Evolutionary conservation across 1,284 basidiomycete genomes (phyloP), one percentile per base, ranked within the genome.

Genomic region (Cutaneotrichosporon cavernicola): DNA sequence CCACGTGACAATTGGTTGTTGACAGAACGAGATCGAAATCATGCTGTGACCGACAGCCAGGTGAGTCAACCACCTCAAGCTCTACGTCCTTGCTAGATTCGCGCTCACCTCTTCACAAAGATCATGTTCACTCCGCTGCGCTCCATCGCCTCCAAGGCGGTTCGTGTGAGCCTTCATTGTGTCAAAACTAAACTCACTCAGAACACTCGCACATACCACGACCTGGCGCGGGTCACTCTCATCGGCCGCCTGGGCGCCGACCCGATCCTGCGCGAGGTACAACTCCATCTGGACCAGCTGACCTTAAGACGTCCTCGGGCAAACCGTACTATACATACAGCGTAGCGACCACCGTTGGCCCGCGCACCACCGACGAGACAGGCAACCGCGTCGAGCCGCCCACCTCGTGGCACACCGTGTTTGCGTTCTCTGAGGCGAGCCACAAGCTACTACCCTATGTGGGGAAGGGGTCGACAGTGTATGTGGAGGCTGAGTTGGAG

Each of bases 351-450:
- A 50, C 58, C 18, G 60, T 65, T 16, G 74, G 72, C 10, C 31
- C 66, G 16, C 60, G 62, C 18, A 52, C 60, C 0, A 62, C 56
- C 21, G 69, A 72, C 32, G 73, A 65, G 53, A 22, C 62, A 3
- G 73, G 72, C 53, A 63, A 68, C 51, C 62, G 51, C 22, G 56
- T 67, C 38, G 64, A 58, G 13, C 71, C 71, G 6, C 69, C 70
- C 2, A 79, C 77, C 9, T 73, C 71, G 11, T 79, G 77, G 77
- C 77, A 79, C 65, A 75, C 69, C 8, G 67, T 79, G 31, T 77
- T 76, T 51, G 71, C 73, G 1, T 79, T 79, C 67, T 73, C 72
- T 52, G 77, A 79, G 61, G 53, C 47, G 9, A 62, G 68, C 16
- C 74, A 79, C 64, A 65, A 68, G 30, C 55, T 61, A 4, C 56